These are phyloP conservation scores for Cicer cuneatum DNA, from an alignment of 306 rosid genomes.

Conservation along the genomic window DNA sequence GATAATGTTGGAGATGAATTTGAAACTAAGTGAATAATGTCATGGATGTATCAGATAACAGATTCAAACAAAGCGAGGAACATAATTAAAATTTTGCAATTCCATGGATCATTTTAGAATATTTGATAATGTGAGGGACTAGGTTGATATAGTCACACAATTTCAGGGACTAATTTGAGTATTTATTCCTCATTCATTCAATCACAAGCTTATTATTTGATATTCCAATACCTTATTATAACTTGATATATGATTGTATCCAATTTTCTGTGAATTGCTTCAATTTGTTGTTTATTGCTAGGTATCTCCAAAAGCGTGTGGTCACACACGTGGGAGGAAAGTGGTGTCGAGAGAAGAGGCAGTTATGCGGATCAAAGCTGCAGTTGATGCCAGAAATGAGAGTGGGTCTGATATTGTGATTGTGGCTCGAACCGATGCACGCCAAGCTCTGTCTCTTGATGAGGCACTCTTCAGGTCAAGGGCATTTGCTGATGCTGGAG, in stretches of 20 bases:
- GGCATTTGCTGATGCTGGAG: constrained; percentile 93
- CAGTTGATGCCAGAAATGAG: constrained; percentile 84
- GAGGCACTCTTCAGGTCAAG: constrained; percentile 78
- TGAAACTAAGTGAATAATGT: not conserved
- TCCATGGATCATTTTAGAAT: not conserved
- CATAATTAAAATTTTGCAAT: not conserved
- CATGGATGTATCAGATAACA: not conserved
- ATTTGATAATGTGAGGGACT: not conserved
- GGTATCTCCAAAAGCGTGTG: constrained; percentile 94
- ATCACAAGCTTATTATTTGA: not conserved
- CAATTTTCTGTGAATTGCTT: not conserved
- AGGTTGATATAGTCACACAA: not conserved
- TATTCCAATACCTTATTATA: not conserved
- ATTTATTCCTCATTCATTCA: not conserved
- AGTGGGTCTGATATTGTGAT: constrained; percentile 91
- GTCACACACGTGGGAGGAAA: constrained; percentile 86
- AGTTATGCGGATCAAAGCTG: constrained; percentile 79
- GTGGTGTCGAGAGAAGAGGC: constrained; percentile 90
- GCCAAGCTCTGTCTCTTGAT: constrained; percentile 77
- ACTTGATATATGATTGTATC: not conserved
- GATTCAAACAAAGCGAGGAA: not conserved
- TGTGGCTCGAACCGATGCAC: constrained; percentile 83
- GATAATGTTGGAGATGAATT: not conserved
- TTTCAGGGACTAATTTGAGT: not conserved
- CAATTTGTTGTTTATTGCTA: constrained; percentile 38